phyloP scores from a whole-genome alignment of 2,329 filamentous ascomycete species.

The Botrytis deweyae region DNA sequence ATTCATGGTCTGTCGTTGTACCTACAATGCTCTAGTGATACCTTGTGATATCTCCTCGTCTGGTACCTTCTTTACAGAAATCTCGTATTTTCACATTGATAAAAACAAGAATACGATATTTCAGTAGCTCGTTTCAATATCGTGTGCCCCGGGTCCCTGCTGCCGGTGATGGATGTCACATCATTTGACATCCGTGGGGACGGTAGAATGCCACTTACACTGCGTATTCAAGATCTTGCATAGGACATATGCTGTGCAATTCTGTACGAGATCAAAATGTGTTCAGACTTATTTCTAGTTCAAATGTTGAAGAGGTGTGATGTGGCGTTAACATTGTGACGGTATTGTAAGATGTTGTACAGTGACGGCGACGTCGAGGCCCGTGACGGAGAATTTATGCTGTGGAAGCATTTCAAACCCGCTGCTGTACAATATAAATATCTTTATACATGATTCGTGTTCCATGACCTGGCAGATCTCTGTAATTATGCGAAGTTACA shows the following conservation, averaged over 20 bases:
- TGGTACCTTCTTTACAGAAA: neutral
- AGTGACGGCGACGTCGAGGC: neutral
- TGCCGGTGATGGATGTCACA: neutral
- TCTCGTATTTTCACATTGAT: neutral
- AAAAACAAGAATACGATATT: neutral
- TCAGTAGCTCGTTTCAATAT: neutral
- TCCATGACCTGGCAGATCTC: neutral
- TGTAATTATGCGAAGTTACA: neutral
- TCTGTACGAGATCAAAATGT: neutral
- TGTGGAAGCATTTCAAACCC: neutral
- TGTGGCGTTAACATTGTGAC: neutral
- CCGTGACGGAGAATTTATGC: neutral
- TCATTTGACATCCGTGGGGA: constrained; percentile 1
- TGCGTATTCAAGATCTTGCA: neutral
- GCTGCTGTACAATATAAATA: neutral
- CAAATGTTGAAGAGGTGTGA: neutral
- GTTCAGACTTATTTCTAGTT: neutral
- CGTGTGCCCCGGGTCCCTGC: neutral
- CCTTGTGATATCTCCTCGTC: neutral
- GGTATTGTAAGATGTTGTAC: neutral
- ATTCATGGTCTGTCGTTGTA: neutral
- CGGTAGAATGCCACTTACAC: neutral
- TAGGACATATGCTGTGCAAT: neutral
- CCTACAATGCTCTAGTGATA: neutral
- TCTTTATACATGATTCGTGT: neutral